These are phyloP conservation scores for Diaporthe capsici DNA, from an alignment of 2,329 filamentous ascomycete genomes.

Conservation along the genomic window DNA sequence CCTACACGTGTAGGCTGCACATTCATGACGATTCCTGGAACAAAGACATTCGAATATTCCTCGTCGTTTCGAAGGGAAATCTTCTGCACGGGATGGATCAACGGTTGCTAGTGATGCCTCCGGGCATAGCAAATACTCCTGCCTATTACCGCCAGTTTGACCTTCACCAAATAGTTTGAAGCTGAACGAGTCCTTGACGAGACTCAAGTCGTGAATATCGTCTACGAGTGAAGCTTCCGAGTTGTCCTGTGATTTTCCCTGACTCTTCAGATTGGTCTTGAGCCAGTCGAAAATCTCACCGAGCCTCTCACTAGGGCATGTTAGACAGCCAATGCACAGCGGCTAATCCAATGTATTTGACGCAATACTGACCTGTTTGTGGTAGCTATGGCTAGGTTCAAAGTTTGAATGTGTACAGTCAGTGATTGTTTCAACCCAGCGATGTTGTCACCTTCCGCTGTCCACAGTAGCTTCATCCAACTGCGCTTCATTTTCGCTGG, in stretches of 20 bases:
- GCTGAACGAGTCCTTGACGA: neutral
- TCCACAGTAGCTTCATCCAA: neutral
- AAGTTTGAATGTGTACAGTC: neutral
- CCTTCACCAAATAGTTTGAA: neutral
- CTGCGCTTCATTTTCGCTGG: neutral
- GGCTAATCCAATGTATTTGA: rapidly evolving
- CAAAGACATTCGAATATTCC: neutral
- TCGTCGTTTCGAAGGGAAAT: too few species aligned
- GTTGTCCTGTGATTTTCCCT: neutral
- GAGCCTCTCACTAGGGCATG: neutral
- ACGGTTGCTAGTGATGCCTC: neutral
- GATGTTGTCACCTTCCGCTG: neutral
- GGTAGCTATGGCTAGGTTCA: neutral
- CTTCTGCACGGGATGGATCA: too few species aligned
- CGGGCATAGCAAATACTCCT: neutral
- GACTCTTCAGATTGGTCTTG: neutral
- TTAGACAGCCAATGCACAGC: neutral
- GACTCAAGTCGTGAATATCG: neutral
- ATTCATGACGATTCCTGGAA: neutral
- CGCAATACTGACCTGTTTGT: neutral
- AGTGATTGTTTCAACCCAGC: neutral
- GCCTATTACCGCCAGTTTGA: neutral
- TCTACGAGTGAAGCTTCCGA: neutral
- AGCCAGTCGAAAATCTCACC: neutral
- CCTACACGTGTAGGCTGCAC: neutral